These are phyloP conservation scores for Haplographium delicatum DNA, from an alignment of 495 filamentous ascomycete genomes.

Conservation along the genomic window DNA sequence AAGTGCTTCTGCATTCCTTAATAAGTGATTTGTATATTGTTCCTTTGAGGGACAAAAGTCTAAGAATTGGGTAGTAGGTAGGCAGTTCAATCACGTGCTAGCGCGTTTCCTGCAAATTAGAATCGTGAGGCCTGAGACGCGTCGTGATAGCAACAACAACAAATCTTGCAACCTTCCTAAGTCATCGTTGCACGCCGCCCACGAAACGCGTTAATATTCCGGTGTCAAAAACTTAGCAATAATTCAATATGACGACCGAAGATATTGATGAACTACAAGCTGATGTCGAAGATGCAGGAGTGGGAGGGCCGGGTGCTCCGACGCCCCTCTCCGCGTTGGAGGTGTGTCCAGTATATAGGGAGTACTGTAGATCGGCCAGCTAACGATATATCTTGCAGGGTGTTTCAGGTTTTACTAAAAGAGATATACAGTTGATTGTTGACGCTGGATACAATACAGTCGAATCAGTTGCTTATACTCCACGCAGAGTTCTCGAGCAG, in stretches of 20 bases:
- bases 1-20: not conserved
- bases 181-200: no score
- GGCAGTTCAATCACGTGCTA: not conserved
- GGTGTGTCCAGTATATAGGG: slow-evolving; percentile 41
- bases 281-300: slow-evolving; percentile 37
- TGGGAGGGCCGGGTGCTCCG: slow-evolving; percentile 82
- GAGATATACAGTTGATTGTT: slow-evolving; percentile 87
- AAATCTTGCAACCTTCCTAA: no score
- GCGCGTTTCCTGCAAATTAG: not conserved
- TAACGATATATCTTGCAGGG: slow-evolving; percentile 43
- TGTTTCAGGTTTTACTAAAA: slow-evolving; percentile 77
- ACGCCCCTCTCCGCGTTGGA: slow-evolving; percentile 88
- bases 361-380: not conserved
- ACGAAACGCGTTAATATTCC: not conserved
- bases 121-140: not conserved
- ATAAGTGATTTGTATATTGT: not conserved
- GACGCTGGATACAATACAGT: slow-evolving; percentile 94
- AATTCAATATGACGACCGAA: slow-evolving; percentile 20
- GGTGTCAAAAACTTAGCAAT: not conserved
- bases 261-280: slow-evolving; percentile 26
- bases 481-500: slow-evolving; percentile 77
- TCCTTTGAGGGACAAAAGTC: no score
- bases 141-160: slow-evolving; percentile 1
- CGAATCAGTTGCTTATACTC: slow-evolving; percentile 92
- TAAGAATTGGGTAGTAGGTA: not conserved